Evolutionary conservation across 345 rosid species (phyloP), one percentile per base, ranked within the genome.

Genomic region (Eutrema yunnanense): DNA sequence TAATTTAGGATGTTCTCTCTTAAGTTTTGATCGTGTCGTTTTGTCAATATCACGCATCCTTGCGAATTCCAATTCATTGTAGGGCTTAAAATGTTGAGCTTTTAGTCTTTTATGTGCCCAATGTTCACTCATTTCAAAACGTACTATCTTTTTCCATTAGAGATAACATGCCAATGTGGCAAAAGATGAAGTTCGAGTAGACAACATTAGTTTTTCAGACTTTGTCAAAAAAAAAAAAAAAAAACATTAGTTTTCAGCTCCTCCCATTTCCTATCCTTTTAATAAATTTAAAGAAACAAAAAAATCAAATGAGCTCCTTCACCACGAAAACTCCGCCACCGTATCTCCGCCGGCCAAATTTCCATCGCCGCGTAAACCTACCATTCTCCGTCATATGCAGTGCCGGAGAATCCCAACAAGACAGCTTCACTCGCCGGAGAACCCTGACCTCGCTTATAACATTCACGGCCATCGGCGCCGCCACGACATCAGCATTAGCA

Each of bases 401-500:
- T 26, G 4, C 60, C 65, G 50, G 46, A 62, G 72, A 55, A 38
- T 48, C 80, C 34, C 73, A 77, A 51, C 33, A 71, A 27, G 72
- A 76, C 19, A 69, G 54, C 32, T 58, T 53, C 27, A 67, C 81
- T 38, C 62, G 63, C 84, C 74, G 96, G 42, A 69, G 86, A 73
- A 84, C 75, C 26, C 29, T 86, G 6, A 58, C 84, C 1, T 56
- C 85, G 2, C 69, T 83, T 34, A 40, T 84, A 26, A n/a, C 74
- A 19, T 64, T 78, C 11, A 67, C 88, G 22, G 55, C 86, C 62
- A 56, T 86, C 3, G 83, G 78, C 13, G 66, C 67, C 8, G 57
- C 76, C 48, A 69, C 78, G 40, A 78, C 78, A 8, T 42, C 47
- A 12, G 89, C 92, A 5, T 51, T 73, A 29, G 97, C 93, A 9